Base-by-base conservation (phyloP, 2,329 filamentous ascomycete species). In the Furcasterigmium sp. region DNA sequence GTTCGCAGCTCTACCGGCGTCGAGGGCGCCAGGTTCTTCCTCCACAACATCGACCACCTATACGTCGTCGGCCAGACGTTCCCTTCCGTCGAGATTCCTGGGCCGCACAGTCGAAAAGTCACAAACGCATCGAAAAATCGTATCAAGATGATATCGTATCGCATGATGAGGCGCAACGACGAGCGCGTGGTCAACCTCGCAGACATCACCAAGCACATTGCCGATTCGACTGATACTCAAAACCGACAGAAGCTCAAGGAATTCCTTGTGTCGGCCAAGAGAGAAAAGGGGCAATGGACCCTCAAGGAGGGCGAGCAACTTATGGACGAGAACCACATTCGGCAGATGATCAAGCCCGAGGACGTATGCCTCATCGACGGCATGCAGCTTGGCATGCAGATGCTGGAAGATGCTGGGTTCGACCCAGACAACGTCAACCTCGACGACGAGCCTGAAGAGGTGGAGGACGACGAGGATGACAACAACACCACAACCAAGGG, bases 241-340 rank as follows among this genome's bases (percentile, higher is more conserved):
- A 97, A 96, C 54, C 81, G 93, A 26, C 91, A 95, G 57, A 96
- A 97, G 64, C 84, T 98, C 67, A 93, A 96, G 57, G 93, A 98
- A 55, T 97, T 98, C 61, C 82, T 98, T 53, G 77, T 82, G 39
- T 97, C 96, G 58, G 85, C 93, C 56, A 91, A 94, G 57, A 85
- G 90, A 15, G 78, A 84, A 42, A 91, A 91, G 56, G 87, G 88
- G 25, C 70, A 76, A 51, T 98, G 93, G 93, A 81, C 84, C 21
- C 77, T 95, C 49, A 80, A 79, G 40, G 71, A 80, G 8, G 80
- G 80, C 18, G 87, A 96, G 52, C 72, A 78, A 1, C 72, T 93
- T 18, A 87, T 91, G 11, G 89, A 95, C 46, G 86, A 91, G 57
- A 78, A 85, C 19, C 80, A 80, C 3, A 84, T 97, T 48, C 84